Evolutionary conservation across 805 yeast species (phyloP), one percentile per base, ranked within the genome.

Genomic region (Maudiozyma bulderi): DNA sequence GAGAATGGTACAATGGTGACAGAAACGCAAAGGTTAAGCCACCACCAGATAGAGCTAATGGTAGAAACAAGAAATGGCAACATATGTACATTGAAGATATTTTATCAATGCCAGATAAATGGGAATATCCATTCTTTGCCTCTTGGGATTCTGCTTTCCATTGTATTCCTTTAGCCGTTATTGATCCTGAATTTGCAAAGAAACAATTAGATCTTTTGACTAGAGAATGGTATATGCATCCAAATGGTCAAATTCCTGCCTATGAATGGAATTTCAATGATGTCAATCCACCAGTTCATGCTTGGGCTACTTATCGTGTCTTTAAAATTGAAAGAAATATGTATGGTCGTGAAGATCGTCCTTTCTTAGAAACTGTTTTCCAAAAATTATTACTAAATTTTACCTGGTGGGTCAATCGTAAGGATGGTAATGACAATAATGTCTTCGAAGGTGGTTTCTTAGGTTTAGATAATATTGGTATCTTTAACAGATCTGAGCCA

Each of bases 91-190:
- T 86, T 59, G 91, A 87, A 62, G 96, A 89, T 66, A 77, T 89
- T 44, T 72, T 89, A 57, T 86, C 95, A 0, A 76, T 89, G 73
- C 96, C 96, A 1, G 97, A 89, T 64, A 90, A 88, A 65, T 89
- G 95, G 87, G 97, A 89, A 67, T 89, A 89, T 66, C 96, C 96
- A 10, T 89, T 90, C 65, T 89, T 89, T 65, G 96, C 96, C 13
- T 91, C 95, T 4, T 89, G 97, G 97, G 97, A 89, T 67, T 84
- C 95, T 5, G 95, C 96, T 0, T 89, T 89, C 80, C 97, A 89
- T 68, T 86, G 95, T 59, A 79, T 89, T 57, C 96, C 97, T 10
- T 70, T 89, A 54, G 91, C 96, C 5, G 86, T 89, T 88, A 80
- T 89, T 60, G 97, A 89, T 65, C 95, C 96, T 1, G 87, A 78